A percentile compares a stretch with the other conserved stretches of the same genome.
Conservation (phyloP, 202 grass and related monocot genomes). For the Saccharum hybrid region DNA sequence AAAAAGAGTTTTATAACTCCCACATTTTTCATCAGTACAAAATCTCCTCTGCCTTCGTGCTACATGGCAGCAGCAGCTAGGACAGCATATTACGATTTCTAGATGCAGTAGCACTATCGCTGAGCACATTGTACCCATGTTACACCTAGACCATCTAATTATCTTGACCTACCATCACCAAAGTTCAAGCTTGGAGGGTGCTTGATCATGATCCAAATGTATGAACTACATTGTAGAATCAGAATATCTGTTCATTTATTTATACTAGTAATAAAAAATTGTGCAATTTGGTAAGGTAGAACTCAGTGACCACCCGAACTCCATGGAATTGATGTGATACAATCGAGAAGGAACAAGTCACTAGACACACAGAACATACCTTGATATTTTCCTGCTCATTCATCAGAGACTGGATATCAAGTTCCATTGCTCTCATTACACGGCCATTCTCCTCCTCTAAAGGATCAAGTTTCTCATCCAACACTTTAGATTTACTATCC, state of each 20-base stretch:
- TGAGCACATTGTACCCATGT: background rate
- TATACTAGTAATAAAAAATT: slow-evolving; percentile 6
- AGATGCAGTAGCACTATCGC: background rate
- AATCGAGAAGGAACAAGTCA: background rate
- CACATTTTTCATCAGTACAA: background rate
- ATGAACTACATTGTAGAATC: background rate
- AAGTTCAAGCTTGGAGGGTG: slow-evolving; percentile 6
- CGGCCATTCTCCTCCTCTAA: slow-evolving; percentile 48
- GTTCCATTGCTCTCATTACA: slow-evolving; percentile 56
- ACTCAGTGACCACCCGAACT: background rate
- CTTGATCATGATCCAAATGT: background rate
- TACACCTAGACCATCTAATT: background rate
- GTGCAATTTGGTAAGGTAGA: background rate
- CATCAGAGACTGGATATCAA: slow-evolving; percentile 64
- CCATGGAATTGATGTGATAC: background rate
- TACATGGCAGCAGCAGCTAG: slow-evolving; percentile 5
- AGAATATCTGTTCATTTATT: background rate
- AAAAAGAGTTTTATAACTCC: background rate
- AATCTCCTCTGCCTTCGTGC: background rate
- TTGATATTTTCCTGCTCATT: slow-evolving; percentile 66
- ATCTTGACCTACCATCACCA: background rate
- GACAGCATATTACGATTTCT: background rate
- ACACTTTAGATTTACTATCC: slow-evolving; percentile 47
- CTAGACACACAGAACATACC: slow-evolving; percentile 17
- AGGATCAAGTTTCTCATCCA: slow-evolving; percentile 47